Base-by-base conservation (phyloP, 1,139 yeast genomes). In the Chernovozyma sophiae-reginae region DNA sequence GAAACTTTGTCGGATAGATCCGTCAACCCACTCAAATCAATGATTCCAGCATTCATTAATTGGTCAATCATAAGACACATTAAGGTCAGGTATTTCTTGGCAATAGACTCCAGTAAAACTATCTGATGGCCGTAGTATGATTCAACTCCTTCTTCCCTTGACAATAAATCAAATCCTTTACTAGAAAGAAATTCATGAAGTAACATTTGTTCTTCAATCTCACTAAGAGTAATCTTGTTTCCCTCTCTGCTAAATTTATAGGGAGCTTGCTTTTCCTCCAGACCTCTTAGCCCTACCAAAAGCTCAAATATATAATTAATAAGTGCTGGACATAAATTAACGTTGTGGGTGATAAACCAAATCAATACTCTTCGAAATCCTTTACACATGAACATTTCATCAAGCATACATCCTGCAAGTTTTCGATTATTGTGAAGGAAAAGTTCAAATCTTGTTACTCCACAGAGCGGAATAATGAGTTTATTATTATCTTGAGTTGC, bases 361-460 rank as follows among this genome's bases (percentile, higher is more conserved):
- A 83, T 77, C n/a, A 81, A 51, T 0, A 72, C 73, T 28, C 86
- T 56, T 43, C 89, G 65, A 45, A 68, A 72, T 0, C 86, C 86
- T 37, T 62, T 59, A 39, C 79, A 73, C 85, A 81, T 80, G 35
- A 82, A 60, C 68, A 83, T 62, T 55, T 83, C 90, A 56, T 81
- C 87, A 56, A 81, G 62, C 34, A 81, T 56, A 22, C 73, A 62
- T 49, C 77, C 69, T 0, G 81, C 74, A 6, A 79, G 57, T 20
- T 68, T 61, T n/a, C 60, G 56, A 40, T 65, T 58, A 36, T 56
- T 59, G 24, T 56, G 61, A 19, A 70, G 49, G 6, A 70, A 45
- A 26, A 68, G 45, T 43, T 70, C 75, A 43, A 67, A 64, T 18
- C 56, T 57, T 13, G 67, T 63, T 13, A 65, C 56, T 4, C 68